phyloP scores from a whole-genome alignment of 2,329 filamentous ascomycete genomes.

The Incumbomyces delicatus region DNA sequence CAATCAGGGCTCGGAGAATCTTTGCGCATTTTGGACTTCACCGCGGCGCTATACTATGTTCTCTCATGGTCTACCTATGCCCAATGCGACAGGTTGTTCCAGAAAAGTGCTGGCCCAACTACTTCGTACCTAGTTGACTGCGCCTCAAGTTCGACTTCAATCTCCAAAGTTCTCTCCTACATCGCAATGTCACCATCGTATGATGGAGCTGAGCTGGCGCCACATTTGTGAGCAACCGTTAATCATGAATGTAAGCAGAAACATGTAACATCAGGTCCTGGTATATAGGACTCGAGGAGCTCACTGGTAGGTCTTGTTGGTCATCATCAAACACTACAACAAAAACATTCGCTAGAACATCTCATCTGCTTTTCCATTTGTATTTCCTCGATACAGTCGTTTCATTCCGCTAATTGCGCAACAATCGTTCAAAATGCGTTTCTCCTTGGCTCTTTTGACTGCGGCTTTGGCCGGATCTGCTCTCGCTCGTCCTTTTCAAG shows the following conservation, averaged over 20 bases:
- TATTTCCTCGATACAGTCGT: not conserved
- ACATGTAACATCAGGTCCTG: too few species aligned
- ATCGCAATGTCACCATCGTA: constrained; percentile 1
- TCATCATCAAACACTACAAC: not conserved
- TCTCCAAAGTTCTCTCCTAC: not conserved
- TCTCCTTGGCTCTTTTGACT: constrained; percentile 13
- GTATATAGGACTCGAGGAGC: constrained; percentile 3
- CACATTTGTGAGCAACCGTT: not conserved
- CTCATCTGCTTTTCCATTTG: not conserved
- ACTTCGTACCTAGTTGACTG: too few species aligned
- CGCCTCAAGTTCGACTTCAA: too few species aligned
- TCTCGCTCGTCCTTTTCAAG: constrained; percentile 15
- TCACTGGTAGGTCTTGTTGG: constrained; percentile 1
- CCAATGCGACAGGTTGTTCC: too few species aligned
- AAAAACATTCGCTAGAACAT: constrained; percentile 6
- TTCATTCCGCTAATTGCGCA: not conserved
- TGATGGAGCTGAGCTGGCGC: not conserved
- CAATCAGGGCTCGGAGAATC: too few species aligned
- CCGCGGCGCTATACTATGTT: too few species aligned
- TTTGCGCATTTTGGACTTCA: too few species aligned
- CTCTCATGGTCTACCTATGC: too few species aligned
- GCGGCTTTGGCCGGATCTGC: constrained; percentile 19
- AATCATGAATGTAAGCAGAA: not conserved
- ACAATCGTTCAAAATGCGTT: constrained; percentile 9
- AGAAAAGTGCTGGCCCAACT: too few species aligned